Base-by-base conservation (phyloP, 306 rosid species). In the Dryas drummondii region DNA sequence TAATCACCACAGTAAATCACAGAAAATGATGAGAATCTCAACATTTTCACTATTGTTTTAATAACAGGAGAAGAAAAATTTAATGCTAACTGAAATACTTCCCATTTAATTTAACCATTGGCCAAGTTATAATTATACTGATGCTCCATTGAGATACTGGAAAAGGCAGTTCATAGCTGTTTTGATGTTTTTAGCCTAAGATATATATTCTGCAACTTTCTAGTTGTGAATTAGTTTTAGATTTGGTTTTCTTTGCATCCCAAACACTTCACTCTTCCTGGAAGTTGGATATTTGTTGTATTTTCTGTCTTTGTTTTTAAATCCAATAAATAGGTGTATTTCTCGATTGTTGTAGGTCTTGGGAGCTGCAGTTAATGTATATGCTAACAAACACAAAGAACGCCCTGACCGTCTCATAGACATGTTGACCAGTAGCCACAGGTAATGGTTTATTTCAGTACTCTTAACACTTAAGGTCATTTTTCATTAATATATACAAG, bases 331-430 rank as follows among this genome's bases (percentile, higher is more conserved):
- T 10, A 26, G 22, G 78, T 82, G 56, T 48, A 52, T 26, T 69
- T 80, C 71, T 73, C 72, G 67, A 66, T 62, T 77, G 55, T 11
- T 86, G 76, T 83, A 94, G 98, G 98, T 94, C 17, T 82, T 94
- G 87, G 98, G 97, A 72, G 98, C 97, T 78, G 93, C 98, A 22
- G 90, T 94, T 83, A 94, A 91, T 75, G 96, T 94, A 76, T 94
- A 91, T 87, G 98, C 98, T 76, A 94, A 94, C 69, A 94, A 88
- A 82, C 98, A 94, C 87, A 94, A 94, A 84, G 98, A 94, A 73
- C 98, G 98, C 62, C 96, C 98, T 40, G 97, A 91, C 70, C 97
- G 98, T 85, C 94, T 94, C 63, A 94, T 91, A 64, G 98, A 94
- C 90, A 91, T 94, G 98, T 79, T 94, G 81, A 90, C 94, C 58